Evolutionary conservation across 1,284 basidiomycete genomes (phyloP).

Genomic region (Boletellus deceptivus): DNA sequence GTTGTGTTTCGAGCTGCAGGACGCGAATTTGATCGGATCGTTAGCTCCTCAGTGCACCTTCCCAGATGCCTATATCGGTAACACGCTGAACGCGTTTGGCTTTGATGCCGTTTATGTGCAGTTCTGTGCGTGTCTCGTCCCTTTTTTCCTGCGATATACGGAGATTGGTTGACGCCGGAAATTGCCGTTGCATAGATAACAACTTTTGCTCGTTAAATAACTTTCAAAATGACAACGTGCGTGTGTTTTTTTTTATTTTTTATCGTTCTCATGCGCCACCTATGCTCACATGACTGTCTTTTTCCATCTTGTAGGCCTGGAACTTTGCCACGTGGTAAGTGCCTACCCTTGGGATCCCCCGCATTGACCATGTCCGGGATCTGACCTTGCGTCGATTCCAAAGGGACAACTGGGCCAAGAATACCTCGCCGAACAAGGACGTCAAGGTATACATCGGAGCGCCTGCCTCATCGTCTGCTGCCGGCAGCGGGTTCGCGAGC

Average conservation of each 20-base stretch:
- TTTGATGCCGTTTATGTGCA: conserved; percentile 69
- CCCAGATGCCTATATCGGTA: conserved; percentile 57
- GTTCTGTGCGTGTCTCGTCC: conserved; percentile 38
- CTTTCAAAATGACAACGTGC: conserved; percentile 42
- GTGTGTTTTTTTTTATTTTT: conserved; percentile 11
- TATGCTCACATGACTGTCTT: background rate
- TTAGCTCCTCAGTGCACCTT: conserved; percentile 64
- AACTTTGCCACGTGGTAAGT: conserved; percentile 51
- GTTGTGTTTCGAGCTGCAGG: no score
- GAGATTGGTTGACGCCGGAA: conserved; percentile 4
- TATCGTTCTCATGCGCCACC: background rate
- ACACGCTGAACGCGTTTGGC: conserved; percentile 50
- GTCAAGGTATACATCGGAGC: conserved; percentile 66
- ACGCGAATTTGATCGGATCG: background rate
- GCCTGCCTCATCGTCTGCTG: conserved; percentile 49
- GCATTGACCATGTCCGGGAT: no score
- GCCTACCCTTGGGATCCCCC: no score
- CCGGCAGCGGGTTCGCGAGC: conserved; percentile 50
- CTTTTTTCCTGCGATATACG: background rate
- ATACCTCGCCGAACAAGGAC: conserved; percentile 51
- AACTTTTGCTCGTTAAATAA: conserved; percentile 54
- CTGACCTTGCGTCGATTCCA: no score
- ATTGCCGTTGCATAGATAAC: conserved; percentile 39
- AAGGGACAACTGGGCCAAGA: conserved; percentile 66
- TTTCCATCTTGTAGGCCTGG: conserved; percentile 40